Percentiles rank a stretch among this genome's conserved stretches.
Evolutionary conservation across 257 asterid species (phyloP).

Genomic region (Solanum ahanhuiri): DNA sequence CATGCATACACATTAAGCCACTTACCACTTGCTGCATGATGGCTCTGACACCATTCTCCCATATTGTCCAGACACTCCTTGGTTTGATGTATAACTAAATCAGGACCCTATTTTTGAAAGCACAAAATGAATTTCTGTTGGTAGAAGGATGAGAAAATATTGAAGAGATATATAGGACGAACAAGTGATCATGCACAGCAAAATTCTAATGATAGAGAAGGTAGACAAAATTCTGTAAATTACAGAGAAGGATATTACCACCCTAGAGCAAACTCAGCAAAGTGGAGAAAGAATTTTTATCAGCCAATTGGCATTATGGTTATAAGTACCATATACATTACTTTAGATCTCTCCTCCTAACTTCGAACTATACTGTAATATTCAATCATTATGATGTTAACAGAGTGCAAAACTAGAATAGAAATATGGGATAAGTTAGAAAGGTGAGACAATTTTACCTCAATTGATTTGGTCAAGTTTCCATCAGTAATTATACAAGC

Average conservation of each 20-base stretch:
- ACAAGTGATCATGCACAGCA: neutral
- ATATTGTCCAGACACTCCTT: constrained; percentile 74
- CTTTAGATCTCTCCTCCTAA: neutral
- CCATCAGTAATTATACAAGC: constrained; percentile 95
- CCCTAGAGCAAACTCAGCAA: neutral
- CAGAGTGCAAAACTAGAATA: neutral
- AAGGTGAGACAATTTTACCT: constrained; percentile 31
- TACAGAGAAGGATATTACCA: neutral
- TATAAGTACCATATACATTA: neutral
- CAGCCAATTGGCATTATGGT: neutral
- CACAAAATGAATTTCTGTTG: neutral
- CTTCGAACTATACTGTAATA: neutral
- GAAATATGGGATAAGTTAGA: neutral
- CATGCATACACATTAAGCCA: constrained; percentile 2
- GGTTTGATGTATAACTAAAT: constrained; percentile 75
- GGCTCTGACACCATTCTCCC: constrained; percentile 98
- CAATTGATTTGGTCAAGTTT: constrained; percentile 56
- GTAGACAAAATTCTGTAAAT: neutral
- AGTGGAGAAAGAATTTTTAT: neutral
- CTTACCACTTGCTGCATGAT: constrained; percentile 82
- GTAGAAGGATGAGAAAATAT: neutral
- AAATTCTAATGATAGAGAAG: neutral
- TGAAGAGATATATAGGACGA: neutral
- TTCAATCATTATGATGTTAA: neutral
- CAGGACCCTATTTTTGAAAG: constrained; percentile 61